phyloP scores from a whole-genome alignment of 345 rosid genomes.

The Xanthoceras sorbifolium region DNA sequence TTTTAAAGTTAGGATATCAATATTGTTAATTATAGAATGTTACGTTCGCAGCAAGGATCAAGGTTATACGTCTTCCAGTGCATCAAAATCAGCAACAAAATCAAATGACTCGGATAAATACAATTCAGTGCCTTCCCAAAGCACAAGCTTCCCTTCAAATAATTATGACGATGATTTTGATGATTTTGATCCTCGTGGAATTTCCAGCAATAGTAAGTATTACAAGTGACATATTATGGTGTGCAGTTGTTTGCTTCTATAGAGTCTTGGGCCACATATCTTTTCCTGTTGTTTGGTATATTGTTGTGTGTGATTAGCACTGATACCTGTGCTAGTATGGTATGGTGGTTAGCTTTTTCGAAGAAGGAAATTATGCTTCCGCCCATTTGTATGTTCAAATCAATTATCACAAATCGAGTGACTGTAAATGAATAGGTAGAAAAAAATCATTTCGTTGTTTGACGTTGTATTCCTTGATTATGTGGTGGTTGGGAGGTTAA shows the following conservation, averaged over 20 bases:
- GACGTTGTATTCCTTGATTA: constrained; percentile 1
- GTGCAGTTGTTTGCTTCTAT: not conserved
- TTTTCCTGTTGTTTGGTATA: not conserved
- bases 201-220: constrained; percentile 69
- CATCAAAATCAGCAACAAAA: constrained; percentile 50
- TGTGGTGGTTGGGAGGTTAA: not conserved
- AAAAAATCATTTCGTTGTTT: not conserved
- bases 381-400: not conserved
- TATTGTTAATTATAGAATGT: constrained; percentile 8
- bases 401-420: not conserved
- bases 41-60: constrained; percentile 63
- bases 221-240: not conserved
- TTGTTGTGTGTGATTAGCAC: not conserved
- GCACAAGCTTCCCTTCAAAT: constrained; percentile 45
- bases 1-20: not conserved
- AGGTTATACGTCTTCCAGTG: constrained; percentile 38
- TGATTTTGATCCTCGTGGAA: constrained; percentile 98
- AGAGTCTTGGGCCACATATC: not conserved
- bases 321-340: not conserved
- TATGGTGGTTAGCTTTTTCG: not conserved
- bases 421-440: not conserved
- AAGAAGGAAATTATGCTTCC: not conserved
- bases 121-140: constrained; percentile 44
- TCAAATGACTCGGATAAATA: constrained; percentile 39
- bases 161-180: constrained; percentile 63